Conservation (phyloP, 306 rosid species). For the Senna tora region DNA sequence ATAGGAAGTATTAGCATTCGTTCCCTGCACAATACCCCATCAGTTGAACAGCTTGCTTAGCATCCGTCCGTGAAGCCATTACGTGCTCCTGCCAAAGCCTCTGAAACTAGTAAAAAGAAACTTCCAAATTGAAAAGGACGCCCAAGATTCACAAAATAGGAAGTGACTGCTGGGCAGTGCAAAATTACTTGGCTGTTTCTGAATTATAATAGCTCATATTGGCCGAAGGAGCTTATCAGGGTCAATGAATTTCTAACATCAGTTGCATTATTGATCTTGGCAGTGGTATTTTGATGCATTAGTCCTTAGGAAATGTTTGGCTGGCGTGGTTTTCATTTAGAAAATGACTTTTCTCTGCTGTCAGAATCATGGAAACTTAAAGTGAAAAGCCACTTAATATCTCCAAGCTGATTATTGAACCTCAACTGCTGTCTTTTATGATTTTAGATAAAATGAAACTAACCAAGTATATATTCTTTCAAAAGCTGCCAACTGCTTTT, state of each 20-base stretch:
- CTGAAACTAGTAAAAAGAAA: not conserved
- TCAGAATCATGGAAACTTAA: not conserved
- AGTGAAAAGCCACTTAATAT: not conserved
- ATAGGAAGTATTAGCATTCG: not conserved
- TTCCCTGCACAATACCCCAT: not conserved
- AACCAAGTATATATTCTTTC: not conserved
- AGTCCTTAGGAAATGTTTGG: not conserved
- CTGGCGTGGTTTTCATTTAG: not conserved
- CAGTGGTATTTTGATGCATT: not conserved
- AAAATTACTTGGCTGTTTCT: not conserved
- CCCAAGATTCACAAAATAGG: not conserved
- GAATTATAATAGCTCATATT: not conserved
- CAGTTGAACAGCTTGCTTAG: not conserved
- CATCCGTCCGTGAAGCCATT: not conserved
- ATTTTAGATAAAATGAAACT: slow-evolving; percentile 1
- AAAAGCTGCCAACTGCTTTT: not conserved
- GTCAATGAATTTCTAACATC: not conserved
- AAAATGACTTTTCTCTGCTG: not conserved
- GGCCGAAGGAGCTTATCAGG: not conserved
- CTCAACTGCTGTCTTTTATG: not conserved
- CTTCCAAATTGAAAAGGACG: slow-evolving; percentile 20
- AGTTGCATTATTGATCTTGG: not conserved
- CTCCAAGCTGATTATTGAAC: not conserved
- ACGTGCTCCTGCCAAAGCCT: slow-evolving; percentile 7
- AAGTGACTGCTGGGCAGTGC: too few relatives aligned